Evolutionary conservation across 305 asterid genomes (phyloP), one percentile per base, ranked within the genome.

Genomic region (Fraxinus angustifolia): DNA sequence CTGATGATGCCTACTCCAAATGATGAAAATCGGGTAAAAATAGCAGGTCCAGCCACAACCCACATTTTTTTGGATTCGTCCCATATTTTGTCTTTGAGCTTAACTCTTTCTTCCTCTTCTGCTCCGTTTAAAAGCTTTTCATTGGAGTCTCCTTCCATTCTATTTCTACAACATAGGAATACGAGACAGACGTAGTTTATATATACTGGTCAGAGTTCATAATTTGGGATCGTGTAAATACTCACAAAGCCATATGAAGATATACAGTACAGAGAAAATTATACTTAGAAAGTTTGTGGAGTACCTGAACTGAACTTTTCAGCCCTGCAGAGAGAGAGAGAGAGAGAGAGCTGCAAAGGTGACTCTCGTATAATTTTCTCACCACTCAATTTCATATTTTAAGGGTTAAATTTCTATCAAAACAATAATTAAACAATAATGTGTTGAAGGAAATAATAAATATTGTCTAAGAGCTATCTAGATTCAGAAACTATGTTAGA

Each of bases 41-140:
- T 90, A 8, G 93, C 96, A 1, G 96, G 96, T 1, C 87, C 93
- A 5, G 93, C 96, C 0, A 90, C 85, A 4, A 88, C 84, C 96
- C 96, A 91, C 88, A 91, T 81, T 48, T 84, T 87, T 83, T 91
- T 91, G 79, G 62, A 83, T 79, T 91, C 96, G 0, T 8, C 28
- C 91, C 87, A 88, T 70, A 88, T 0, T 80, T 53, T 87, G 6
- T 60, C 36, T 71, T 48, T 79, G 6, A 88, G 70, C 73, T 50
- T 81, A 68, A 75, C 85, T 2, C 21, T 19, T 60, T 60, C 71
- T 60, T 23, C 75, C 33, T 12, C 17, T 75, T 80, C 77, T 7
- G 0, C 77, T 40, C 68, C 78, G 28, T 12, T 82, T 68, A 85
- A 34, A 56, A 86, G 83, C 78, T 78, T 82, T 17, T 85, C 85